Evolutionary conservation across 2,329 filamentous ascomycete species (phyloP), one percentile per base, ranked within the genome.

Genomic region (Ophiognomonia clavigignenti-juglandacearum): DNA sequence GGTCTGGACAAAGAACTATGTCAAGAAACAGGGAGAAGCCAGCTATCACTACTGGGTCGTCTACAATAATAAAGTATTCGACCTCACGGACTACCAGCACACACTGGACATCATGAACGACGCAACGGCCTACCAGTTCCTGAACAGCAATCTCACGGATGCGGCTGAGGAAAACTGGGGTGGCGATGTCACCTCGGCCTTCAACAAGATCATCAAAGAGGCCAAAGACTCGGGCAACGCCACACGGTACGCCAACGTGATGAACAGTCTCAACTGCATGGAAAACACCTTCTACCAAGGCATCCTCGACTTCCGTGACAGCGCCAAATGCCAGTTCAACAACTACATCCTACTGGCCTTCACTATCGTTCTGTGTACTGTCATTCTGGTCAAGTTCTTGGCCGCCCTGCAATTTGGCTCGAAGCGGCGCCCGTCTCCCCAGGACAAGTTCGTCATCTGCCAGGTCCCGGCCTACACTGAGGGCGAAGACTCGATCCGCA

Each of bases 371-470:
- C 73, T 98, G 45, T 89, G 86, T 61, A 52, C 77, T 1, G 87
- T 96, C 52, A 91, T 97, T 54, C 61, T 83, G 42, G 70, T 87
- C 68, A 98, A 97, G 68, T 98, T 98, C 70, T 65, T 98, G 60
- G 83, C 93, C 43, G 93, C 93, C 11, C 76, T 98, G 35, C 93
- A 96, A 60, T 88, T 98, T 51, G 91, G 92, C 38, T 90, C 90
- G 5, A 96, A 96, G 71, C 82, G 88, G 50, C 84, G 88, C 16
- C 93, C 93, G 3, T 78, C 86, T 6, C 86, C 90, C 31, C 93
- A 97, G 66, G 93, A 98, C 67, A 98, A 97, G 64, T 98, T 98
- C 59, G 91, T 98, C 58, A 97, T 98, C 56, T 97, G 93, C 67
- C 90, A 96, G 66, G 90, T 98, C 26, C 93, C 93, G 9, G 93